Evolutionary conservation across 257 asterid species (phyloP).

Genomic region (Nicotiana tomentosiformis): DNA sequence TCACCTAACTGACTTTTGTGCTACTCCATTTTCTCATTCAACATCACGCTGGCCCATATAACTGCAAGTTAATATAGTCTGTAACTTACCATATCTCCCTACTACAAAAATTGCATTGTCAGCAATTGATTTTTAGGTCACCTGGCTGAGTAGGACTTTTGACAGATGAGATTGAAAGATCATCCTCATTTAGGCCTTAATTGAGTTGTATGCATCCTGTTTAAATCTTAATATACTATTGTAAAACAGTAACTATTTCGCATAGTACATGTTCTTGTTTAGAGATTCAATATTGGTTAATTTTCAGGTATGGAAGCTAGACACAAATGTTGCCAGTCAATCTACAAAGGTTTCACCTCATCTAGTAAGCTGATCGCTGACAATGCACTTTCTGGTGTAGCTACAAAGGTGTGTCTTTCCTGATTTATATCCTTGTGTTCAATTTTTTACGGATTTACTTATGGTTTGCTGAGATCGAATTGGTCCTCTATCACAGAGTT

Average conservation of each 20-base stretch:
- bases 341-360: conserved; percentile 45
- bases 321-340: conserved; percentile 77
- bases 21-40: background rate
- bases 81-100: background rate
- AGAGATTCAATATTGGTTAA: background rate
- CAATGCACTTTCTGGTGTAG: conserved; percentile 40
- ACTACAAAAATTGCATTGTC: background rate
- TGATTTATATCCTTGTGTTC: background rate
- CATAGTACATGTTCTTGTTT: background rate
- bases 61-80: background rate
- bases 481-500: background rate
- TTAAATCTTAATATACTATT: background rate
- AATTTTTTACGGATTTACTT: background rate
- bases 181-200: background rate
- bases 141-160: background rate
- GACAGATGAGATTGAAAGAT: background rate
- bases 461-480: background rate
- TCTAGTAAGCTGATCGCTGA: conserved; percentile 52
- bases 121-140: background rate
- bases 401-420: conserved; percentile 53
- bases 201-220: background rate
- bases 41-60: background rate
- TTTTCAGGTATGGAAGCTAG: conserved; percentile 93
- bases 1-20: background rate
- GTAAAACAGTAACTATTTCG: background rate